These are phyloP conservation scores for Alternaria longipes DNA, from an alignment of 2,329 filamentous ascomycete genomes.

Conservation along the genomic window DNA sequence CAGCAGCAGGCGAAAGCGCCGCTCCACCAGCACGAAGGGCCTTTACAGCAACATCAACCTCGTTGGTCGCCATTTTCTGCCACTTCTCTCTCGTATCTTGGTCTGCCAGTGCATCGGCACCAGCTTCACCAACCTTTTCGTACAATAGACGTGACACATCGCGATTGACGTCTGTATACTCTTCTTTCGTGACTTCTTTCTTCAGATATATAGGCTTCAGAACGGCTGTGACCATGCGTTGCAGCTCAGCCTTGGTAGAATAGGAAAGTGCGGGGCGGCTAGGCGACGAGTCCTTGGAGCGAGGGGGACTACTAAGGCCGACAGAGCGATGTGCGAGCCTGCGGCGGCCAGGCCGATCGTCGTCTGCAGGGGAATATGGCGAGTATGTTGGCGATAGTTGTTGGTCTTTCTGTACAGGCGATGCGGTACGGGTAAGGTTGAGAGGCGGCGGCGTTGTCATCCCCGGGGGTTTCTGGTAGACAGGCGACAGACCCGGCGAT, in stretches of 20 bases:
- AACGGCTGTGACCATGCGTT: slow-evolving; percentile 83
- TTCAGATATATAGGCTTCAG: slow-evolving; percentile 85
- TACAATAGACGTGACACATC: slow-evolving; percentile 90
- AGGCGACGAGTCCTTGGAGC: slow-evolving; percentile 73
- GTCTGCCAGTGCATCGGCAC: slow-evolving; percentile 63
- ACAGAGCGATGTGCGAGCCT: slow-evolving; percentile 41
- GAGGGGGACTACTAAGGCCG: slow-evolving; percentile 53
- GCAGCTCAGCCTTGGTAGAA: slow-evolving; percentile 86
- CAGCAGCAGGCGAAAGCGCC: slow-evolving; percentile 34
- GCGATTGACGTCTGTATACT: slow-evolving; percentile 92
- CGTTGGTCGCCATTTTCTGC: slow-evolving; percentile 78
- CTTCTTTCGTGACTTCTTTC: slow-evolving; percentile 81
- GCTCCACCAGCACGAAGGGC: slow-evolving; percentile 32
- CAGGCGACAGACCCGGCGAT: slow-evolving; percentile 74
- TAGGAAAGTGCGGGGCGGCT: slow-evolving; percentile 73
- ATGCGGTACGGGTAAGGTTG: slow-evolving; percentile 67
- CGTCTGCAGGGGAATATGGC: slow-evolving; percentile 64
- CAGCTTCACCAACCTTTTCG: slow-evolving; percentile 65
- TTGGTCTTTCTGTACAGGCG: slow-evolving; percentile 58
- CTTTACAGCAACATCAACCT: slow-evolving; percentile 78
- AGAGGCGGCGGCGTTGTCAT: slow-evolving; percentile 74
- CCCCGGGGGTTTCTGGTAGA: slow-evolving; percentile 72
- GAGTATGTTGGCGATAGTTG: slow-evolving; percentile 78
- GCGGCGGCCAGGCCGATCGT: slow-evolving; percentile 50
- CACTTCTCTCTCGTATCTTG: slow-evolving; percentile 73